These are phyloP conservation scores for Jatropha podagrica DNA, from an alignment of 441 rosid species.

Conservation along the genomic window DNA sequence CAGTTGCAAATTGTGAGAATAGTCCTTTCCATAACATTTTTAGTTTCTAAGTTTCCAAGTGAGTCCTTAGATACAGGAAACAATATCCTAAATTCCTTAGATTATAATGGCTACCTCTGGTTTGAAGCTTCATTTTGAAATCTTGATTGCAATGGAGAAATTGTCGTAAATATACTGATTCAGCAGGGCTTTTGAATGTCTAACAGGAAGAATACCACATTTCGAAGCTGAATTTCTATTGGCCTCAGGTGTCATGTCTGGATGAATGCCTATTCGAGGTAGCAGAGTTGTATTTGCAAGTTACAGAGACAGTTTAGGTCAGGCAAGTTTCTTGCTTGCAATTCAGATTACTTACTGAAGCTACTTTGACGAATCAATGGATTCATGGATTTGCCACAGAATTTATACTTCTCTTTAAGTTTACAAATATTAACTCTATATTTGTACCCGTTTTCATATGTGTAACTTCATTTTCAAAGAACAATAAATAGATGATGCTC, in stretches of 20 bases:
- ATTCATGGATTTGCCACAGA: neutral
- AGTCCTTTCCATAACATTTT: neutral
- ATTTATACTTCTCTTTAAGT: neutral
- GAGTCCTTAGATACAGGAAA: neutral
- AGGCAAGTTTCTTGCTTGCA: conserved; percentile 19
- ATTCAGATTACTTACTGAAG: neutral
- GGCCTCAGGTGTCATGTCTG: conserved; percentile 27
- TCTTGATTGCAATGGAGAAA: neutral
- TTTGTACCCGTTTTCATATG: too few species aligned
- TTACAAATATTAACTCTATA: neutral
- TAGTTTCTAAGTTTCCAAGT: neutral
- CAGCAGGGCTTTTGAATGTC: conserved; percentile 1
- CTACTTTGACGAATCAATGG: conserved; percentile 1
- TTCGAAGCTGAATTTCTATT: conserved; percentile 24
- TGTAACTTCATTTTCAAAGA: too few species aligned
- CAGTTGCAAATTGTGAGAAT: neutral
- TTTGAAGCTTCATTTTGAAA: neutral
- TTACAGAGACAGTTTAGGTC: conserved; percentile 26
- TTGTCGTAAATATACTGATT: conserved; percentile 1
- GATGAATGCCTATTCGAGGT: conserved; percentile 21
- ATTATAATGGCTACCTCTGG: neutral
- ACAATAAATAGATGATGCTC: too few species aligned
- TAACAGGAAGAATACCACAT: conserved; percentile 30
- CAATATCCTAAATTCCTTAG: neutral
- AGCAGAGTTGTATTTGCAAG: conserved; percentile 31